Evolutionary conservation across 768 basidiomycete genomes (phyloP), one percentile per base, ranked within the genome.

Genomic region (Sutorius australiensis): DNA sequence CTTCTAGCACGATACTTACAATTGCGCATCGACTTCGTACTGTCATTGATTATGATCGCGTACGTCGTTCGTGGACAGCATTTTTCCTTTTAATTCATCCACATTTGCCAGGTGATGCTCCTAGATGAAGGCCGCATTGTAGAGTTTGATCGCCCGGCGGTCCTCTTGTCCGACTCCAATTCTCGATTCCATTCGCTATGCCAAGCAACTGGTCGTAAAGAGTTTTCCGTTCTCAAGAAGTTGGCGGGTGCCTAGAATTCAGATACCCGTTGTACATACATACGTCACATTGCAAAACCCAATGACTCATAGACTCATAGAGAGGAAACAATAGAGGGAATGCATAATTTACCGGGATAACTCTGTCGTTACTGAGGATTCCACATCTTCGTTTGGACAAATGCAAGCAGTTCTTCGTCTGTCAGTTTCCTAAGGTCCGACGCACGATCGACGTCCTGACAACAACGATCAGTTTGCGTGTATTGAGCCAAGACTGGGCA

Each of bases 1-100:
- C 86, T 5, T 78, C 84, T 16, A 89, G 86, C 65, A 93, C 89
- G 0, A 89, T 91, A 51, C 70, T 92, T 31, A 92, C 89, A 1
- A 90, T 92, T 50, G 89, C 90, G 12, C 90, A 92, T 70, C 80
- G 86, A 10, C 73, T 89, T 50, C 77, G 85, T 5, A 88, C 87
- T 3, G 85, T 89, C 45, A 90, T 93, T 50, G 89, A 92, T 61
- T 93, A 92, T 59, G 86, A 92, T 66, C 79, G 84, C 58, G 87
- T 86, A 71, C 53, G 84, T 73, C 12, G 8, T 43, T 46, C 19
- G 2, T 28, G 39, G n/a, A 42, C 30, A 39, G 17, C 24, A 8
- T 55, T 60, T 17, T 61, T 24, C 33, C 46, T 48, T 32, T n/a
- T 19, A 4, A 34, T 19, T 66, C 17, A 62, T 44, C 2, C 5